Conservation (phyloP, 805 yeast genomes). For the Wickerhamiella allomyrinae region DNA sequence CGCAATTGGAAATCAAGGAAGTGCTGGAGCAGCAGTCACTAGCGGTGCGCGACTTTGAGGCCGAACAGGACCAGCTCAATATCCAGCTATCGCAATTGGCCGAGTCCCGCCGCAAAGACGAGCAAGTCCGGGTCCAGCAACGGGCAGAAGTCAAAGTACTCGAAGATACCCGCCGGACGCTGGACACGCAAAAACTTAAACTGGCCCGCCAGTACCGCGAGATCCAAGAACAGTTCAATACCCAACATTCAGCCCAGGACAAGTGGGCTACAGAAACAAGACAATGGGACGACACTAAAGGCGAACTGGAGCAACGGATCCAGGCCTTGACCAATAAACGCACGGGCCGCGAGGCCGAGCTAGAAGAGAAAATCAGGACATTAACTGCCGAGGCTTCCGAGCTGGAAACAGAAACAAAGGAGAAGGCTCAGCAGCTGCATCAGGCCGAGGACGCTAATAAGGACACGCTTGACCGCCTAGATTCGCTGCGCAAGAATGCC, state of each 20-base stretch:
- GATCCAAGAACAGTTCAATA: slow-evolving; percentile 12
- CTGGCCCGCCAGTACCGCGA: slow-evolving; percentile 17
- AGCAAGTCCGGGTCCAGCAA: slow-evolving; percentile 22
- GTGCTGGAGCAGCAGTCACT: slow-evolving; percentile 5
- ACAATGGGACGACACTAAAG: slow-evolving; percentile 4
- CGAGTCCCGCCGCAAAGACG: slow-evolving; percentile 21
- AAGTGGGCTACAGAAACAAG: slow-evolving; percentile 15
- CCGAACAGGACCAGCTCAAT: slow-evolving; percentile 24
- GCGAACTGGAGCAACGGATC: slow-evolving; percentile 3
- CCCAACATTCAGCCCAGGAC: slow-evolving; percentile 8
- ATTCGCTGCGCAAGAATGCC: slow-evolving; percentile 9
- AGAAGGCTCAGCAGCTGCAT: not conserved
- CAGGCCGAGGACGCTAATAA: not conserved
- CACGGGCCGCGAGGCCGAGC: slow-evolving; percentile 11
- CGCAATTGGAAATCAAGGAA: slow-evolving; percentile 6
- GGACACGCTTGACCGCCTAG: slow-evolving; percentile 4
- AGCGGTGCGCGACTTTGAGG: slow-evolving; percentile 4
- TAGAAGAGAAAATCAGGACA: slow-evolving; percentile 4
- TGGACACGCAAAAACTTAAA: slow-evolving; percentile 25
- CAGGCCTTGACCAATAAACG: slow-evolving; percentile 9
- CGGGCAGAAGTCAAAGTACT: slow-evolving; percentile 25
- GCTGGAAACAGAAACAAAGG: not conserved
- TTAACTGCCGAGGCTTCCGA: not conserved
- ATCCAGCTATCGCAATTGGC: slow-evolving; percentile 21
- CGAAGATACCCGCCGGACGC: slow-evolving; percentile 25